These are phyloP conservation scores for Linnemannia zychae DNA, from an alignment of 192 early-diverging fungal species.

Conservation along the genomic window DNA sequence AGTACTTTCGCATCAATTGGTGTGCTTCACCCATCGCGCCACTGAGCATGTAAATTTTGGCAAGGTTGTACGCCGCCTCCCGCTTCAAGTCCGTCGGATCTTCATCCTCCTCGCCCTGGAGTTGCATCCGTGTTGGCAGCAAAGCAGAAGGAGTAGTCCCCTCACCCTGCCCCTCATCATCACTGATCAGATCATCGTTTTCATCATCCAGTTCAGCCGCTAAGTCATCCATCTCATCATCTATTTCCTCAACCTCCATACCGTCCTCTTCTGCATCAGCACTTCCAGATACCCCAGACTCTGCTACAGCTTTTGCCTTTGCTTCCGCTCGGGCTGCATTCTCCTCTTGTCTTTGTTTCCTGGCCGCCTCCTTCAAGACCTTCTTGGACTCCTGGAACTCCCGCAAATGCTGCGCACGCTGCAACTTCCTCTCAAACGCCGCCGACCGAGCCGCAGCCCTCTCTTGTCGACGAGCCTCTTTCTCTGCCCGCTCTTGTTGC, in stretches of 20 bases:
- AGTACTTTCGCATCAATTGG: slow-evolving; percentile 79
- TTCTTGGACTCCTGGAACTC: slow-evolving; percentile 8
- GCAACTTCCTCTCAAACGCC: slow-evolving; percentile 1
- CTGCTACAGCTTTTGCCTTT: not conserved
- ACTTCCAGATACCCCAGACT: not conserved
- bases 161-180: slow-evolving; percentile 5
- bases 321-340: not conserved
- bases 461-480: not conserved
- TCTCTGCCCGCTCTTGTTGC: not conserved
- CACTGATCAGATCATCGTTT: not conserved
- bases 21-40: slow-evolving; percentile 82
- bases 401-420: slow-evolving; percentile 18
- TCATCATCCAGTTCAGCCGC: slow-evolving; percentile 4
- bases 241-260: slow-evolving; percentile 15
- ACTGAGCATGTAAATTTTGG: slow-evolving; percentile 80
- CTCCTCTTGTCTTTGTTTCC: not conserved
- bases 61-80: slow-evolving; percentile 95
- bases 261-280: slow-evolving; percentile 21
- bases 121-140: not conserved
- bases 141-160: not conserved
- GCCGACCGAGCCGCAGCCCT: not conserved
- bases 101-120: slow-evolving; percentile 44
- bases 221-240: not conserved
- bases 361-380: not conserved
- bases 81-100: slow-evolving; percentile 69